Conservation (phyloP, 208 protist genomes). For the Crithidia expoeki region DNA sequence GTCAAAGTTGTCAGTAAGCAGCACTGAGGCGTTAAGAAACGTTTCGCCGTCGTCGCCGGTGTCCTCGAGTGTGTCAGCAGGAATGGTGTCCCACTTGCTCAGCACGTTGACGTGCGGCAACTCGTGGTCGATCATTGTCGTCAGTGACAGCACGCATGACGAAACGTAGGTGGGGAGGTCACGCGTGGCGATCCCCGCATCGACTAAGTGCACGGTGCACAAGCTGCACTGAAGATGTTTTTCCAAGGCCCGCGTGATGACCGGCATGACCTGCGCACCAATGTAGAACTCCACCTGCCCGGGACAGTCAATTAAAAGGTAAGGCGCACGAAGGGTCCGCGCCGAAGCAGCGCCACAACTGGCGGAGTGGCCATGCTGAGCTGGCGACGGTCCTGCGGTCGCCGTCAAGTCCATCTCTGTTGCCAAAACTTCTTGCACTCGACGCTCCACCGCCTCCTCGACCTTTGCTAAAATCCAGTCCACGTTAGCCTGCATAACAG, state of each 20-base stretch:
- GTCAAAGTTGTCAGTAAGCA: conserved; percentile 85
- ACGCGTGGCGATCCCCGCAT: conserved; percentile 93
- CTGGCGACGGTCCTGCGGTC: background rate
- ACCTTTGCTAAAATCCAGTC: conserved; percentile 79
- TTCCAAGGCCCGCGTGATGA: conserved; percentile 77
- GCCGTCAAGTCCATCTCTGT: conserved; percentile 12
- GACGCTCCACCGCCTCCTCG: conserved; percentile 62
- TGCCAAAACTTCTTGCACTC: conserved; percentile 57
- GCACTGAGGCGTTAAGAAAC: conserved; percentile 57
- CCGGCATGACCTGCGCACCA: conserved; percentile 89
- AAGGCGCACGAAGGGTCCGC: conserved; percentile 56
- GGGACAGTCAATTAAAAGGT: conserved; percentile 98
- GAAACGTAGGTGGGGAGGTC: conserved; percentile 97
- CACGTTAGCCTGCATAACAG: conserved; percentile 89
- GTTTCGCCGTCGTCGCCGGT: conserved; percentile 64
- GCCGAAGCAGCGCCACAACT: background rate
- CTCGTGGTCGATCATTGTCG: conserved; percentile 96
- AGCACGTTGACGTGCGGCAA: conserved; percentile 98
- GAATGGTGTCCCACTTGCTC: conserved; percentile 97
- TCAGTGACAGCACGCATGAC: conserved; percentile 93
- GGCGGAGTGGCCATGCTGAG: background rate
- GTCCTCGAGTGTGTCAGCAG: conserved; percentile 73
- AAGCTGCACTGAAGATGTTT: conserved; percentile 75
- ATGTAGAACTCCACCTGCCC: conserved; percentile 99
- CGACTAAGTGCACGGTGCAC: conserved; percentile 94